phyloP scores from a whole-genome alignment of 148 eudicot genomes.

The Polygonum aviculare region DNA sequence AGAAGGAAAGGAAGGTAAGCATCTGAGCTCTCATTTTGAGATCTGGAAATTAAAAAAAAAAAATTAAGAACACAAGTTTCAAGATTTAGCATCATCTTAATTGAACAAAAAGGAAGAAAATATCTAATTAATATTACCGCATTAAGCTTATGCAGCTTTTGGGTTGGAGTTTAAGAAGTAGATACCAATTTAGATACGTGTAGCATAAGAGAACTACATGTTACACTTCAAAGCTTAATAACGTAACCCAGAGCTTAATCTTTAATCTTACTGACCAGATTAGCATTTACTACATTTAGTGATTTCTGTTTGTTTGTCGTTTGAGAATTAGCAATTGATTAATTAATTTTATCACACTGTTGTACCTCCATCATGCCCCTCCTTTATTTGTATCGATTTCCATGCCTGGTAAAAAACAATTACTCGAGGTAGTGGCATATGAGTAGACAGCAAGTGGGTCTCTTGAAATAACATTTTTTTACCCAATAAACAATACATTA shows the following conservation, averaged over 20 bases:
- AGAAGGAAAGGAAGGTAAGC: not conserved
- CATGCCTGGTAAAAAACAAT: not conserved
- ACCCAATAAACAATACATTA: not conserved
- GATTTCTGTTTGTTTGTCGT: not conserved
- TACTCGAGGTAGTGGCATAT: too few relatives aligned
- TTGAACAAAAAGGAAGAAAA: not conserved
- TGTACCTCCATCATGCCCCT: not conserved
- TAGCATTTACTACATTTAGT: not conserved
- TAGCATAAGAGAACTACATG: not conserved
- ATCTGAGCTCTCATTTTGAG: constrained; percentile 5
- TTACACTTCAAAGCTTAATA: not conserved
- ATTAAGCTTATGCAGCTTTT: not conserved
- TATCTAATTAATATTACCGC: not conserved
- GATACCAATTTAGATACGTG: not conserved
- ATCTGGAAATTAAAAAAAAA: not conserved
- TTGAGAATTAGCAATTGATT: not conserved
- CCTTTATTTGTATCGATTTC: not conserved
- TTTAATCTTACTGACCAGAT: not conserved
- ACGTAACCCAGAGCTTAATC: not conserved
- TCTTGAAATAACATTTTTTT: too few relatives aligned
- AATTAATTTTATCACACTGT: not conserved
- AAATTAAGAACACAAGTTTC: not conserved
- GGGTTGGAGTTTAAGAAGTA: not conserved
- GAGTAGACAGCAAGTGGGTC: too few relatives aligned
- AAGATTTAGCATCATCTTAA: constrained; percentile 3